These are phyloP conservation scores for Geranium rotundifolium DNA, from an alignment of 345 rosid genomes.

Conservation along the genomic window DNA sequence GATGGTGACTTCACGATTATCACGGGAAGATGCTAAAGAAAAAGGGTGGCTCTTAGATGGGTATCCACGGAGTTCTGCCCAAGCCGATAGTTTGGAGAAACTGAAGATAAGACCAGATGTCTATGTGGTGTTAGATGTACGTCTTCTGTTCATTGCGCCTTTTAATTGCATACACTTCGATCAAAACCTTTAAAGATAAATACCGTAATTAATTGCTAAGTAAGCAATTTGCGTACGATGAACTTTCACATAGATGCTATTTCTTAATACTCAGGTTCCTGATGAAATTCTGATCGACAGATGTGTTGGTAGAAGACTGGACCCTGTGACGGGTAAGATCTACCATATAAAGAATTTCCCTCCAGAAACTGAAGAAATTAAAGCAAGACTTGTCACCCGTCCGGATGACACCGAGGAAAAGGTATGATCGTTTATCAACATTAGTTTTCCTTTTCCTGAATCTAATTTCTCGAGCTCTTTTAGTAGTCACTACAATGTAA, in stretches of 20 bases:
- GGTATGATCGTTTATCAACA: conserved; percentile 18
- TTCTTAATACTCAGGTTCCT: conserved; percentile 67
- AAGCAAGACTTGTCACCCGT: conserved; percentile 69
- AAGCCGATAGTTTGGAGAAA: conserved; percentile 69
- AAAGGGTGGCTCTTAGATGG: conserved; percentile 97
- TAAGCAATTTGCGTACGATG: background rate
- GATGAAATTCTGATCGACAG: conserved; percentile 80
- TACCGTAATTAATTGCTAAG: background rate
- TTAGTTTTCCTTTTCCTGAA: background rate
- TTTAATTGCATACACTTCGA: no score
- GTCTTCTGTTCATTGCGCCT: conserved; percentile 9
- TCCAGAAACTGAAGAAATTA: conserved; percentile 61
- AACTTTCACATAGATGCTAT: conserved; percentile 20
- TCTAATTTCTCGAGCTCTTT: no score
- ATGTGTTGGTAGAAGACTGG: conserved; percentile 84
- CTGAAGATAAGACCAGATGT: conserved; percentile 64
- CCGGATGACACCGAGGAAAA: conserved; percentile 89
- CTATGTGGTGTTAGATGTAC: conserved; percentile 60
- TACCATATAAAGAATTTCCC: conserved; percentile 64
- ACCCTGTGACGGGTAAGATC: conserved; percentile 64
- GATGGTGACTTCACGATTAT: conserved; percentile 59
- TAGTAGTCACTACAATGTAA: background rate
- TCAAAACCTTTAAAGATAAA: background rate
- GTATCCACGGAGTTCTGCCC: conserved; percentile 62
- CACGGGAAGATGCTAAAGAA: conserved; percentile 56